phyloP scores from a whole-genome alignment of 139 green algal genomes.

The Chlamydomonas asymmetrica region DNA sequence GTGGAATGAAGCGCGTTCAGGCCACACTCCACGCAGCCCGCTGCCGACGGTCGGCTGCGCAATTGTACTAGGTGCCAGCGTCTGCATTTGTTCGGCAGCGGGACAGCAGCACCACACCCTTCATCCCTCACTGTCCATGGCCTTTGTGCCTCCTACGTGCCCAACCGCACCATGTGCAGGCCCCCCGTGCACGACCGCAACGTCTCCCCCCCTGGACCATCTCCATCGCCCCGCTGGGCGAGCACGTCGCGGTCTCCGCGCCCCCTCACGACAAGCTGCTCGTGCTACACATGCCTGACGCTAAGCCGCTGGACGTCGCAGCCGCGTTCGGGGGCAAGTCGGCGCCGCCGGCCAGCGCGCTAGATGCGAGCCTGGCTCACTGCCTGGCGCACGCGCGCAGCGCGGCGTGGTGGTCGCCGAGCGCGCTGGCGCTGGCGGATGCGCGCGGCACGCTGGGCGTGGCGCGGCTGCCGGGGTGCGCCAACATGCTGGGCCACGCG shows the following conservation, averaged over 20 bases:
- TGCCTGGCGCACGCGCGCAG: neutral
- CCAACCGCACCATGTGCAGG: neutral
- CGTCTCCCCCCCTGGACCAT: slow-evolving; percentile 1
- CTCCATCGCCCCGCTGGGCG: slow-evolving; percentile 7
- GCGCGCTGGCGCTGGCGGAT: slow-evolving; percentile 8
- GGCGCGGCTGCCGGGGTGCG: slow-evolving; percentile 29
- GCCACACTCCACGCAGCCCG: too few relatives aligned
- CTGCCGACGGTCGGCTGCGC: too few relatives aligned
- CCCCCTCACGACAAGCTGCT: neutral
- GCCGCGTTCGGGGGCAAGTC: neutral
- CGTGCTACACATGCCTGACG: slow-evolving; percentile 6
- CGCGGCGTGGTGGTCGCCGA: neutral
- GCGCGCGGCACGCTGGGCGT: slow-evolving; percentile 18
- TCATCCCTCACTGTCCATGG: neutral
- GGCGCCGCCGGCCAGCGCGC: neutral
- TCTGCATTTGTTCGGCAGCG: too few relatives aligned
- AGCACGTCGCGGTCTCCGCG: slow-evolving; percentile 15
- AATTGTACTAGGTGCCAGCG: too few relatives aligned
- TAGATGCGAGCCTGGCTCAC: neutral
- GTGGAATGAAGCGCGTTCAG: too few relatives aligned
- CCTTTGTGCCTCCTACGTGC: neutral
- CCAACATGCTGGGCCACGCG: slow-evolving; percentile 13
- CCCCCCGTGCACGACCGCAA: neutral
- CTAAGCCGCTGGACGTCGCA: neutral
- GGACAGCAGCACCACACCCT: neutral